Evolutionary conservation across 2,329 filamentous ascomycete species (phyloP), one percentile per base, ranked within the genome.

Genomic region (Graphilbum ipis-grandicollis): DNA sequence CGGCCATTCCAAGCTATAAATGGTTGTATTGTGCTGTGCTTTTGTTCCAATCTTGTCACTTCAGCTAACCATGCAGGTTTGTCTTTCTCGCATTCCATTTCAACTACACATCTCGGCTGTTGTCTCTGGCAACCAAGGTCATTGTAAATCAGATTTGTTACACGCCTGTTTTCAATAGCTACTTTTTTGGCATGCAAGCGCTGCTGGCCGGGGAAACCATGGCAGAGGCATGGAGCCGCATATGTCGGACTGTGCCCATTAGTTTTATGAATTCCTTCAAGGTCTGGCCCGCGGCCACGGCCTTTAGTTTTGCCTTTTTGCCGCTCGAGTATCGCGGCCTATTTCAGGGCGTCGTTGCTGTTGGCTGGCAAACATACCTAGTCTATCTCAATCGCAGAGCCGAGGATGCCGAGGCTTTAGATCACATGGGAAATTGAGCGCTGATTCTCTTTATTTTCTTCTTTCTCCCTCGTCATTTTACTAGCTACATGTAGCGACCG

Each of bases 331-430:
- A 83, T 55, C 65, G 86, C 35, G 81, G 75, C 47, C 67, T 93
- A 14, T 90, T 93, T 47, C 73, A 79, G 0, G 83, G 81, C 1
- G 59, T 79, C 7, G 68, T 93, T 44, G 82, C 83, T 1, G 78
- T 93, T 36, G 81, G 80, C 0, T 94, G 86, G 86, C 86, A 93
- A 66, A 85, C 83, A 1, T 94, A 93, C 62, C 51, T 94, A 47
- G 82, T 76, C 46, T 80, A 75, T 55, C 56, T 93, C 49, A 93
- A 93, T 49, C 68, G 78, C 48, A 62, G 63, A 43, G 82, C 81
- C 2, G 82, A 84, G 53, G 60, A 62, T 34, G 60, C 65, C 46
- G 67, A 71, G 43, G 59, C 33, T 9, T 37, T n/a, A n/a, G n/a
- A n/a, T n/a, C n/a, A n/a, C n/a, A n/a, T n/a, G n/a, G n/a, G n/a